These are phyloP conservation scores for Euphorbia pulcherrima DNA, from an alignment of 345 rosid genomes.

Conservation along the genomic window DNA sequence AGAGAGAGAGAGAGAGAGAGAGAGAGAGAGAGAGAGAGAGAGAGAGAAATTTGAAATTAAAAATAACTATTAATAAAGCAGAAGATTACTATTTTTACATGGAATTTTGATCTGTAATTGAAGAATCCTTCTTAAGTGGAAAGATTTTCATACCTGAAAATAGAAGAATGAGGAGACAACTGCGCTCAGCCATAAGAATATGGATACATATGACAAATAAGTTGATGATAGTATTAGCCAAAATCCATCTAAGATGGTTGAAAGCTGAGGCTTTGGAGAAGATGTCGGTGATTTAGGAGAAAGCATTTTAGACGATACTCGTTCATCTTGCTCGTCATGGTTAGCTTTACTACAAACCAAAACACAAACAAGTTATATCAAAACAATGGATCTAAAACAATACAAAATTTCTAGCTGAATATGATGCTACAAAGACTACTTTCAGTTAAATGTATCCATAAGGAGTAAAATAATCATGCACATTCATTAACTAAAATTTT, in stretches of 20 bases:
- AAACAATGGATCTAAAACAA: neutral
- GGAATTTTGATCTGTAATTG: neutral
- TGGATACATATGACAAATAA: slow-evolving; percentile 66
- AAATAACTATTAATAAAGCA: no score
- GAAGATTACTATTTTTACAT: neutral
- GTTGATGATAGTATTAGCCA: slow-evolving; percentile 69
- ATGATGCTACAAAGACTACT: neutral
- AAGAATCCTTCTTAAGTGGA: neutral
- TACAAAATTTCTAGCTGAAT: neutral
- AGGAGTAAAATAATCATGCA: neutral
- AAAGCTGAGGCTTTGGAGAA: slow-evolving; percentile 49
- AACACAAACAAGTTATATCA: slow-evolving; percentile 18
- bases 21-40: no score
- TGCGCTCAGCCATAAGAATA: slow-evolving; percentile 94
- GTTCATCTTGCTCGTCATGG: slow-evolving; percentile 37
- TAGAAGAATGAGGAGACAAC: slow-evolving; percentile 93
- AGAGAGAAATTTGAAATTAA: no score
- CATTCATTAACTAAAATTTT: no score
- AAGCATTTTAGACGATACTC: slow-evolving; percentile 29
- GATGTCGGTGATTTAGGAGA: slow-evolving; percentile 51
- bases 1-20: no score
- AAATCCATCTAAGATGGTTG: slow-evolving; percentile 78
- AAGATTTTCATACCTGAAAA: slow-evolving; percentile 76
- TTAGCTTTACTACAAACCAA: slow-evolving; percentile 42
- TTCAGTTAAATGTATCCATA: neutral